Evolutionary conservation across 2,329 filamentous ascomycete genomes (phyloP), one percentile per base, ranked within the genome.

Genomic region (Fusarium euwallaceae): DNA sequence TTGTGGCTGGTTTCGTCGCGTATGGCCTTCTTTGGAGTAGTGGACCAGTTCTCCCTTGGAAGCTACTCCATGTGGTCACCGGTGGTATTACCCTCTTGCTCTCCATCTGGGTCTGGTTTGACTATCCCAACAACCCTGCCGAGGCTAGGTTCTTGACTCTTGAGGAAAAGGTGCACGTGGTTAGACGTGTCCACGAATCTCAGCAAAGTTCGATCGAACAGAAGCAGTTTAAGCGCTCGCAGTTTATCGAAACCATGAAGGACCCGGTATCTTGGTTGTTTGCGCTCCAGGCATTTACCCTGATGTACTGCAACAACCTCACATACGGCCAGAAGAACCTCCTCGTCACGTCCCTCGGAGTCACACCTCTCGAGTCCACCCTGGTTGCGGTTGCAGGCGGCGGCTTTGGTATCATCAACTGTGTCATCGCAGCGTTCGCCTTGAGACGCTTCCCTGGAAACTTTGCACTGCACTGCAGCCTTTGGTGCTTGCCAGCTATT

Each of bases 91-190:
- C 83, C 0, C 61, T 85, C 0, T 2, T 84, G 1, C 74, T 85
- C 1, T 77, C 83, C 1, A 65, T 81, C 2, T 80, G 79, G 41
- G 80, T 82, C 24, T 81, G 82, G 77, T 80, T 85, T 41, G 73
- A 77, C 32, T 83, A 83, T 16, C 85, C 85, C 2, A 81, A 82
- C 60, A 81, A 83, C 32, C 84, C 84, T 0, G 78, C 80, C 7
- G 82, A 83, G 51, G 82, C 84, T 2, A 75, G 74, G 1, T 84
- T 84, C 34, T 80, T 86, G 65, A 81, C 81, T 0, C 71, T 82
- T 2, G 83, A 87, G 53, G 85, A 86, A 56, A 81, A 80, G 7
- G 81, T 83, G 4, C 84, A 86, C 53, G 82, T 82, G 1, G 80
- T 83, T 17, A 74, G 70, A 2, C 76, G 81, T 2, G 80, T 83